phyloP scores from a whole-genome alignment of 331 rosid species.

The Erythrophleum ivorense region DNA sequence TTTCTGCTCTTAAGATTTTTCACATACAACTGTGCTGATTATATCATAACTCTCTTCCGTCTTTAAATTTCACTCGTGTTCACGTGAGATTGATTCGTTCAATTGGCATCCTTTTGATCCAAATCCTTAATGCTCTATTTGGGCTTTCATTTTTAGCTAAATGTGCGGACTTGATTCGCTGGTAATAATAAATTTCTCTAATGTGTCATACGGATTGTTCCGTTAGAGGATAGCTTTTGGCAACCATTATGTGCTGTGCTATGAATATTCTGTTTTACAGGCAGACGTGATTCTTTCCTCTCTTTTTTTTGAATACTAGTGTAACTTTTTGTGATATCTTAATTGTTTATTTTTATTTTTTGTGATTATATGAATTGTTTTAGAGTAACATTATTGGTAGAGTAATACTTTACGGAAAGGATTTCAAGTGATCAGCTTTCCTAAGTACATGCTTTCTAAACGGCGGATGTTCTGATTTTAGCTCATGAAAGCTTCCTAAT shows the following conservation, averaged over 20 bases:
- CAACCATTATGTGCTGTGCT: constrained; percentile 14
- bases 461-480: constrained; percentile 18
- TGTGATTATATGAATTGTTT: constrained; percentile 22
- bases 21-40: not conserved
- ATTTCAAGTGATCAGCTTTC: constrained; percentile 27
- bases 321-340: not conserved
- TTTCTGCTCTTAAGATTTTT: not conserved
- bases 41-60: not conserved
- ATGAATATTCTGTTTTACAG: not conserved
- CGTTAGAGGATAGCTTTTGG: not conserved
- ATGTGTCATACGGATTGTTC: constrained; percentile 10
- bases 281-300: not conserved
- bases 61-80: not conserved
- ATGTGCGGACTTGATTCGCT: not conserved
- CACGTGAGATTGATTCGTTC: constrained; percentile 20
- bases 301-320: not conserved
- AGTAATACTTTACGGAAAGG: constrained; percentile 23
- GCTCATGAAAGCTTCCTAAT: constrained; percentile 33
- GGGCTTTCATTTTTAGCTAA: constrained; percentile 32
- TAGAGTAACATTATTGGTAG: constrained; percentile 24
- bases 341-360: not conserved
- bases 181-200: constrained; percentile 12
- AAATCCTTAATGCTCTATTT: constrained; percentile 32
- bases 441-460: constrained; percentile 25
- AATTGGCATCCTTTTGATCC: constrained; percentile 29